Evolutionary conservation across 768 basidiomycete genomes (phyloP).

Genomic region (Phlebiopsis gigantea): DNA sequence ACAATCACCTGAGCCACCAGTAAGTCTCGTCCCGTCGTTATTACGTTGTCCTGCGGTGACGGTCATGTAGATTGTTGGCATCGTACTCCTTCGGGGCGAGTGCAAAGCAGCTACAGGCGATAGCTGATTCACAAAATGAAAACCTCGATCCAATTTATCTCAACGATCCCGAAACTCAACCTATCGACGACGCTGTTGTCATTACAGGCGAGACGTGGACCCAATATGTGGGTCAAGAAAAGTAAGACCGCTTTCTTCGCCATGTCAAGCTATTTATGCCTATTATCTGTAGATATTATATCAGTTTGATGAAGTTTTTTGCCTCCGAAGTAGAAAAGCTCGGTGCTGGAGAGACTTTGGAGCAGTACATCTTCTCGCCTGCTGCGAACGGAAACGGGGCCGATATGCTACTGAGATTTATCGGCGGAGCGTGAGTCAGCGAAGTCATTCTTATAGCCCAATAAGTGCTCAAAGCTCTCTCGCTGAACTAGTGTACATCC

Average conservation of each 20-base stretch:
- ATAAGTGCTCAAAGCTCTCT: too few species aligned
- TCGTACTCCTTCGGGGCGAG: slow-evolving; percentile 54
- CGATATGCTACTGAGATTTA: slow-evolving; percentile 30
- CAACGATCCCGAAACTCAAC: slow-evolving; percentile 30
- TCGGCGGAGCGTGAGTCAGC: slow-evolving; percentile 33
- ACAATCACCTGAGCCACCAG: slow-evolving; percentile 61
- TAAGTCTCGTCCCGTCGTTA: slow-evolving; percentile 23
- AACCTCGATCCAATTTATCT: slow-evolving; percentile 35
- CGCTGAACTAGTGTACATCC: slow-evolving; percentile 53
- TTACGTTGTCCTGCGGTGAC: neutral
- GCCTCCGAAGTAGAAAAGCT: slow-evolving; percentile 30
- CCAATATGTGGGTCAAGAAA: slow-evolving; percentile 42
- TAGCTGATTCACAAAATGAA: slow-evolving; percentile 38
- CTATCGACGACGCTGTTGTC: slow-evolving; percentile 19
- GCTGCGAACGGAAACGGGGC: slow-evolving; percentile 27
- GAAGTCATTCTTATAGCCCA: too few species aligned
- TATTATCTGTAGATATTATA: slow-evolving; percentile 27
- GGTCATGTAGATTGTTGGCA: slow-evolving; percentile 39
- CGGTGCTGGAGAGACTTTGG: slow-evolving; percentile 37
- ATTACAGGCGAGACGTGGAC: slow-evolving; percentile 44
- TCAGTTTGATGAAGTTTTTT: slow-evolving; percentile 30
- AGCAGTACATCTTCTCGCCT: slow-evolving; percentile 43
- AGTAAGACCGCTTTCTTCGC: slow-evolving; percentile 28
- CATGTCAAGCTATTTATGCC: too few species aligned
- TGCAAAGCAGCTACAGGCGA: slow-evolving; percentile 38